These are phyloP conservation scores for Colletotrichum falcatum DNA, from an alignment of 2,329 filamentous ascomycete species.

Conservation along the genomic window DNA sequence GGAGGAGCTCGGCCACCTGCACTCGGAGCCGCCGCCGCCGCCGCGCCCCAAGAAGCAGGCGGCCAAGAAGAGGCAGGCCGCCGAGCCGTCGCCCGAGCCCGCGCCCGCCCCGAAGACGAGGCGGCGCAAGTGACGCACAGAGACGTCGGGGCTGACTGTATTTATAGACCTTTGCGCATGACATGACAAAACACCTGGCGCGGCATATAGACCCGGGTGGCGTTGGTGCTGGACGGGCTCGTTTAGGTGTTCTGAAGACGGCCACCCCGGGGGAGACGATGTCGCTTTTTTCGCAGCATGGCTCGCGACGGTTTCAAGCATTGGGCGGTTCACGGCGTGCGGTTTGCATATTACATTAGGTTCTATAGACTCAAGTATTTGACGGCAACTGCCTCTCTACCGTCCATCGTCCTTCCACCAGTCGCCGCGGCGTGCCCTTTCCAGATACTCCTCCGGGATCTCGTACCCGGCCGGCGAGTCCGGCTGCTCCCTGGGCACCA, in stretches of 20 bases:
- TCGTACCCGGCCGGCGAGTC: conserved; percentile 7
- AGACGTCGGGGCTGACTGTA: conserved; percentile 16
- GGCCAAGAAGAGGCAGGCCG: conserved; percentile 61
- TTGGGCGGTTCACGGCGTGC: conserved; percentile 16
- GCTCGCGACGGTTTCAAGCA: conserved; percentile 14
- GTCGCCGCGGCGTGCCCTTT: conserved; percentile 5
- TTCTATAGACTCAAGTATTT: conserved; percentile 22
- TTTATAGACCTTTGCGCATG: conserved; percentile 21
- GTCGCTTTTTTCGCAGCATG: conserved; percentile 17
- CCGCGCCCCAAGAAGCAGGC: conserved; percentile 63
- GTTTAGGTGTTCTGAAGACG: neutral
- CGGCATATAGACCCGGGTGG: conserved; percentile 10
- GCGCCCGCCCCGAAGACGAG: conserved; percentile 45
- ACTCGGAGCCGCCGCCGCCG: conserved; percentile 66
- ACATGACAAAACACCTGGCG: conserved; percentile 4
- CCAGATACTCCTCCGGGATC: neutral
- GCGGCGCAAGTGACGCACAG: conserved; percentile 37
- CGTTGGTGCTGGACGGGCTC: conserved; percentile 11
- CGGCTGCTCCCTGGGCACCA: conserved; percentile 10
- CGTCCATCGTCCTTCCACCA: conserved; percentile 3
- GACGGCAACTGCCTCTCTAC: neutral
- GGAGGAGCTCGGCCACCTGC: conserved; percentile 68
- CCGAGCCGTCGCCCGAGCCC: conserved; percentile 41
- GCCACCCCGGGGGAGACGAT: neutral
- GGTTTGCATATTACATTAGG: conserved; percentile 9